These are phyloP conservation scores for Epithele typhae DNA, from an alignment of 768 basidiomycete genomes.

Conservation along the genomic window DNA sequence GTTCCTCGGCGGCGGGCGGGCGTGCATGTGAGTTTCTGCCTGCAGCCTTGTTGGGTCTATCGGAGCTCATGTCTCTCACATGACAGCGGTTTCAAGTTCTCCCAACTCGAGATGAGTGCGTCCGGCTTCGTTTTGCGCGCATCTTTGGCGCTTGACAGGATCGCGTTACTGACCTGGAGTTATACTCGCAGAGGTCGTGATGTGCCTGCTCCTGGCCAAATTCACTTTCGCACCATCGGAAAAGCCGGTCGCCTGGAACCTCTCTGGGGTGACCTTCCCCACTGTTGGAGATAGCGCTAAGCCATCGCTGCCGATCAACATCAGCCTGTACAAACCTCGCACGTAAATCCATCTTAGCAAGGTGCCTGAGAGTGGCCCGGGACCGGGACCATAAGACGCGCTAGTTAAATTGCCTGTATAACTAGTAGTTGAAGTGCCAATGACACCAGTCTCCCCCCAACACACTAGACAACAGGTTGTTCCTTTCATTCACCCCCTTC, in stretches of 20 bases:
- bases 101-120: constrained; percentile 20
- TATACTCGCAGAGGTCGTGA: constrained; percentile 10
- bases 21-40: constrained; percentile 37
- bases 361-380: constrained; percentile 27
- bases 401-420: too few species aligned
- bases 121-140: neutral
- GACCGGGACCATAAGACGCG: too few species aligned
- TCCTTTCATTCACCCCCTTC: too few species aligned
- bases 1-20: constrained; percentile 38
- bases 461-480: too few species aligned
- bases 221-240: constrained; percentile 8
- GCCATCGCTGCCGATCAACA: neutral
- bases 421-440: too few species aligned
- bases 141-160: neutral
- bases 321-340: neutral
- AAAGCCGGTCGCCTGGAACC: constrained; percentile 12
- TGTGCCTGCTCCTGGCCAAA: constrained; percentile 5
- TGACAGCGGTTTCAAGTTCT: constrained; percentile 18
- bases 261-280: constrained; percentile 9
- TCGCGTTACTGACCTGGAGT: too few species aligned
- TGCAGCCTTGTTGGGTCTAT: neutral
- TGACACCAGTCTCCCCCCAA: too few species aligned
- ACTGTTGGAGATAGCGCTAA: neutral
- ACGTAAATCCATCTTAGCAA: too few species aligned
- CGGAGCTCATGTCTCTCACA: too few species aligned